A percentile compares a stretch with the other conserved stretches of the same genome.
Evolutionary conservation across 805 yeast genomes (phyloP).

Genomic region (Candida xyloterini): DNA sequence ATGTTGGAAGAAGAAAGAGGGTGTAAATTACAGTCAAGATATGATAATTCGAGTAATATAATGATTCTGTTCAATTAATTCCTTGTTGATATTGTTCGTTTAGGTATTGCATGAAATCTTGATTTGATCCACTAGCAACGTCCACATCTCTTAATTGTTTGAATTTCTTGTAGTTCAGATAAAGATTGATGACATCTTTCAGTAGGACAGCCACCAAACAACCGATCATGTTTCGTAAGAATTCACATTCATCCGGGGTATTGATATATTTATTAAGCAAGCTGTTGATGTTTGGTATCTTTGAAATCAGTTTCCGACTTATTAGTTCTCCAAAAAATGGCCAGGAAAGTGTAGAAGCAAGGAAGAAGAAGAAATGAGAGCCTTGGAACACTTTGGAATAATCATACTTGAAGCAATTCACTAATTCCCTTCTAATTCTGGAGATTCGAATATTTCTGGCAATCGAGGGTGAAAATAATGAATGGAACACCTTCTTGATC

Average conservation of each 20-base stretch:
- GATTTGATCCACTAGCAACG: constrained; percentile 18
- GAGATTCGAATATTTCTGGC: constrained; percentile 17
- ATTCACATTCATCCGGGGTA: constrained; percentile 39
- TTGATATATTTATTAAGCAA: constrained; percentile 21
- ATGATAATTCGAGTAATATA: constrained; percentile 8
- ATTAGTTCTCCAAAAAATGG: constrained; percentile 31
- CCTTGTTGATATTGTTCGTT: constrained; percentile 10
- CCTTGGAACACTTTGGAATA: constrained; percentile 28
- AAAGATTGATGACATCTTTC: constrained; percentile 34
- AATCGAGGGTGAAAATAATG: constrained; percentile 10
- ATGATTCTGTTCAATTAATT: not conserved
- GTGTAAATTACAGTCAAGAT: constrained; percentile 23
- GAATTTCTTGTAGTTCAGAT: constrained; percentile 32
- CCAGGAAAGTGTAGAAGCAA: constrained; percentile 33
- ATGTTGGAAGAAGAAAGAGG: constrained; percentile 85
- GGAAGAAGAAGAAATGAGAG: constrained; percentile 16
- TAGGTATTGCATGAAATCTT: constrained; percentile 14
- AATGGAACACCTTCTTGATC: constrained; percentile 5
- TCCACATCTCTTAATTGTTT: constrained; percentile 27
- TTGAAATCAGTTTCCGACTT: constrained; percentile 22
- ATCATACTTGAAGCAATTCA: constrained; percentile 28
- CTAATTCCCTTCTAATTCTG: constrained; percentile 28
- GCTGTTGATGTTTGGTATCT: constrained; percentile 22
- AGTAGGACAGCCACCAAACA: constrained; percentile 29
- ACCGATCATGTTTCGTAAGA: constrained; percentile 35